Conservation (phyloP, 495 filamentous ascomycete species). For the Pseudotulostoma volvatum region DNA sequence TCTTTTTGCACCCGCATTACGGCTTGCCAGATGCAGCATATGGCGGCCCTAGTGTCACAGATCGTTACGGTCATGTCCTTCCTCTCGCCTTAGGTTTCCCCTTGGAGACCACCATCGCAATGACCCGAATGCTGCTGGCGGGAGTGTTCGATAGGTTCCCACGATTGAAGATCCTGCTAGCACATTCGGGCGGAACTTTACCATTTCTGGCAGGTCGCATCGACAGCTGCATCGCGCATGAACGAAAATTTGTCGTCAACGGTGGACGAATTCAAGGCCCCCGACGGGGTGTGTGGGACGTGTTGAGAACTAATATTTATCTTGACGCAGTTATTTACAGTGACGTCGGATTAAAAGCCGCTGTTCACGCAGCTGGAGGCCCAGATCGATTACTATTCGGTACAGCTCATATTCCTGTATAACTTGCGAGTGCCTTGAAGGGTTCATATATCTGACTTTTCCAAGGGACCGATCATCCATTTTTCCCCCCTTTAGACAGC, state of each 20-base stretch:
- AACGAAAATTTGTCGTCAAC: constrained; percentile 47
- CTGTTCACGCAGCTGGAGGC: constrained; percentile 36
- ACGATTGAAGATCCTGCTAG: constrained; percentile 56
- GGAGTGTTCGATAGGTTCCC: constrained; percentile 73
- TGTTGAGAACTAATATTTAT: constrained; percentile 73
- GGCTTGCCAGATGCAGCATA: constrained; percentile 68
- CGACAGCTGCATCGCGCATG: constrained; percentile 76
- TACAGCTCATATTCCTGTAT: constrained; percentile 14
- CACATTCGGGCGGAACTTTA: constrained; percentile 77
- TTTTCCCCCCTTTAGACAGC: constrained; percentile 66
- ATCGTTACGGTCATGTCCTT: constrained; percentile 74
- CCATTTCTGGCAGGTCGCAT: constrained; percentile 82
- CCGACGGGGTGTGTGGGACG: constrained; percentile 48
- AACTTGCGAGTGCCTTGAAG: not conserved
- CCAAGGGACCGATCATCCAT: constrained; percentile 74
- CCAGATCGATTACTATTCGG: constrained; percentile 62
- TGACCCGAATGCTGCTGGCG: constrained; percentile 69
- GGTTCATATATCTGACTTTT: constrained; percentile 5
- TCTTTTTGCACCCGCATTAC: constrained; percentile 92
- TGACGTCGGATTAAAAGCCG: constrained; percentile 56
- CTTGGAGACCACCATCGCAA: constrained; percentile 83
- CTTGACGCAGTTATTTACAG: constrained; percentile 81
- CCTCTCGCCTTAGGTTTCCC: constrained; percentile 81
- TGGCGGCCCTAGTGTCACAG: constrained; percentile 35
- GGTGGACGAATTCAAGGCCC: constrained; percentile 33